Conservation (phyloP, 2,329 filamentous ascomycete genomes). For the Tympanopsis confertula region DNA sequence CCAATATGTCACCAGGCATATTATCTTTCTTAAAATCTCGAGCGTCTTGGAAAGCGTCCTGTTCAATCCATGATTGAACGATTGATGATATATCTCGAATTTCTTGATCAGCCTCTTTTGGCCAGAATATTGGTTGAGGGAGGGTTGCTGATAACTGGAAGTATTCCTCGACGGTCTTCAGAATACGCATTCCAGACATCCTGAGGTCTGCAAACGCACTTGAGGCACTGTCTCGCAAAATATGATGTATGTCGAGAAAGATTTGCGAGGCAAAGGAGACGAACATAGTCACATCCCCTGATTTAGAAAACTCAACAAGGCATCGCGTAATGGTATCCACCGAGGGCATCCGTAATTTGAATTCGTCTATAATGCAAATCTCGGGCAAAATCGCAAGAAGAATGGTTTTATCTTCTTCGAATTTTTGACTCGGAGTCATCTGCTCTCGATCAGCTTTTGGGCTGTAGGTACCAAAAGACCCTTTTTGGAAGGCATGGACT, state of each 20-base stretch:
- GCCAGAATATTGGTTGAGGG: conserved; percentile 13
- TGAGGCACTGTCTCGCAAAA: conserved; percentile 11
- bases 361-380: conserved; percentile 11
- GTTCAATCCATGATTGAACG: conserved; percentile 5
- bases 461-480: conserved; percentile 15
- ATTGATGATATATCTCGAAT: conserved; percentile 8
- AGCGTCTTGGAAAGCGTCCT: conserved; percentile 9
- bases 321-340: conserved; percentile 16
- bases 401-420: conserved; percentile 19
- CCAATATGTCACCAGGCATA: conserved; percentile 2
- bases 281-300: conserved; percentile 12
- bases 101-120: conserved; percentile 10
- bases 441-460: conserved; percentile 12
- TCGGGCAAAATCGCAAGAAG: conserved; percentile 15
- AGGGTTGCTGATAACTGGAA: conserved; percentile 8
- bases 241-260: conserved; percentile 19
- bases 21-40: neutral
- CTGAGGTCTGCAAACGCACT: conserved; percentile 11
- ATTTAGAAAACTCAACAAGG: conserved; percentile 13
- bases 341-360: conserved; percentile 9
- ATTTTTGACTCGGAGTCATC: conserved; percentile 15
- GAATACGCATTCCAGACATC: conserved; percentile 13
- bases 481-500: conserved; percentile 8
- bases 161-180: conserved; percentile 13
- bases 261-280: conserved; percentile 18